Conservation (phyloP, 768 basidiomycete genomes). For the Auricularia cornea region DNA sequence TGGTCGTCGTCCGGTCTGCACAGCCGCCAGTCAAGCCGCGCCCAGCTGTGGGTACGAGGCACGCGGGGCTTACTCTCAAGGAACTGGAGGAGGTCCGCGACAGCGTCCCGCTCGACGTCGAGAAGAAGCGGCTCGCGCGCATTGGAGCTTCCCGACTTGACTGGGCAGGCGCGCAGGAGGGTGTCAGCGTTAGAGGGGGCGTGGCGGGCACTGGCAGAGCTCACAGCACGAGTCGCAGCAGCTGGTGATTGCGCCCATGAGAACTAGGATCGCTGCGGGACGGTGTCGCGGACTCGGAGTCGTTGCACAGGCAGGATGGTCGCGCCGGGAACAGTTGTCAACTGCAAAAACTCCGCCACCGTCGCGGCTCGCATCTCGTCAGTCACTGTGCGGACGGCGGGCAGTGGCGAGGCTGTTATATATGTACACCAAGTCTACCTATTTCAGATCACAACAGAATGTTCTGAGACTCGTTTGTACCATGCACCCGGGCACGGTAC, state of each 20-base stretch:
- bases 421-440: no score
- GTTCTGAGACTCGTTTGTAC: no score
- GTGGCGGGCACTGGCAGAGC: slow-evolving; percentile 20
- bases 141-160: slow-evolving; percentile 75
- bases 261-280: not conserved
- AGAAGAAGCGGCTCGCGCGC: slow-evolving; percentile 79
- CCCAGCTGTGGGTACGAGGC: not conserved
- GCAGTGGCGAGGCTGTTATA: no score
- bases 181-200: not conserved
- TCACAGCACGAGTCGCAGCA: slow-evolving; percentile 80
- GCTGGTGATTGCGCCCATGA: slow-evolving; percentile 69
- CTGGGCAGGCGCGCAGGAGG: slow-evolving; percentile 31
- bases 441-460: no score
- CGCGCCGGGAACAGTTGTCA: no score
- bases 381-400: no score
- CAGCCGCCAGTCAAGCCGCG: not conserved
- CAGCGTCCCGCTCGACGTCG: slow-evolving; percentile 94
- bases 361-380: no score
- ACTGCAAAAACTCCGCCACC: no score
- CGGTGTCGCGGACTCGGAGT: not conserved
- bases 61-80: slow-evolving; percentile 73
- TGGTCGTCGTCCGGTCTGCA: slow-evolving; percentile 91
- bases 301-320: no score
- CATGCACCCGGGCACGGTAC: no score
- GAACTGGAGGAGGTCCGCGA: slow-evolving; percentile 93